A percentile compares a stretch with the other conserved stretches of the same genome.
Conservation (phyloP, 2,329 filamentous ascomycete genomes). For the Intubia oerlemansii region DNA sequence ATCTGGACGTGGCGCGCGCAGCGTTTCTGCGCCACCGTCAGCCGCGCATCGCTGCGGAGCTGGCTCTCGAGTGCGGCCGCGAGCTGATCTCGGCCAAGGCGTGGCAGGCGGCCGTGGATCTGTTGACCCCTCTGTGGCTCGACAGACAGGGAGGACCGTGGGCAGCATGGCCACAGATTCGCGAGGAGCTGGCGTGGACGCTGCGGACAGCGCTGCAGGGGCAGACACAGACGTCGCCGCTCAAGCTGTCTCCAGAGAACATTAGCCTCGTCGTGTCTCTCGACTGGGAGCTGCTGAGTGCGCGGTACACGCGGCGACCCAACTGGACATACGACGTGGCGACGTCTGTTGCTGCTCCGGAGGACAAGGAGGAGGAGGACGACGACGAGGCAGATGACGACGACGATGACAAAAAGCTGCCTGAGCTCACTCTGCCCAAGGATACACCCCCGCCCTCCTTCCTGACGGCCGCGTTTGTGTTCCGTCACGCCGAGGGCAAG, state of each 20-base stretch:
- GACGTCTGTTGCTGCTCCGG: slow-evolving; percentile 27
- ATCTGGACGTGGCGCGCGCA: slow-evolving; percentile 24
- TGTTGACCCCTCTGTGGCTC: slow-evolving; percentile 33
- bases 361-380: neutral
- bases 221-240: no score
- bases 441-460: slow-evolving; percentile 9
- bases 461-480: slow-evolving; percentile 25
- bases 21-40: slow-evolving; percentile 35
- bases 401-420: slow-evolving; percentile 15
- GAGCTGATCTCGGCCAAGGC: slow-evolving; percentile 27
- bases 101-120: slow-evolving; percentile 31
- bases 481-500: slow-evolving; percentile 34
- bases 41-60: slow-evolving; percentile 28
- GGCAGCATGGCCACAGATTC: slow-evolving; percentile 37
- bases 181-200: slow-evolving; percentile 40
- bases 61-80: slow-evolving; percentile 33
- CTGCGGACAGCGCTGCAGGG: slow-evolving; percentile 32
- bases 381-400: neutral
- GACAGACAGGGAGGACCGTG: slow-evolving; percentile 9
- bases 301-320: slow-evolving; percentile 28
- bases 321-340: slow-evolving; percentile 41
- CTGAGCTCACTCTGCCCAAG: slow-evolving; percentile 15
- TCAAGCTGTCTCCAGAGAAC: no score
- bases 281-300: slow-evolving; percentile 43
- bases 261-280: slow-evolving; percentile 38